Evolutionary conservation across 2,329 filamentous ascomycete species (phyloP).

Genomic region (Alternaria sp.): DNA sequence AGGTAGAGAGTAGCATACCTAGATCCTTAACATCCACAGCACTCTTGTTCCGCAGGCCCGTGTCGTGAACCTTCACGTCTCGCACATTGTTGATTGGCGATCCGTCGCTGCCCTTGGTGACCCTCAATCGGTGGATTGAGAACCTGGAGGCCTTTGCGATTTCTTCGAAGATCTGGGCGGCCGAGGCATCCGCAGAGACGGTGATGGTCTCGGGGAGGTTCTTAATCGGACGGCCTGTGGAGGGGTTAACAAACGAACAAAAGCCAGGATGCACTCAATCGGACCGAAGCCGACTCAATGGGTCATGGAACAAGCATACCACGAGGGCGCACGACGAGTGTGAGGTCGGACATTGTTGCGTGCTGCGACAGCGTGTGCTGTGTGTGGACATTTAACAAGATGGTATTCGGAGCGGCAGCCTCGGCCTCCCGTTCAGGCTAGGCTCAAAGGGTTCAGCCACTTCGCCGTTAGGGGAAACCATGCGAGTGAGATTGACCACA

Average conservation of each 20-base stretch:
- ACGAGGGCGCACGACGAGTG: slow-evolving; percentile 56
- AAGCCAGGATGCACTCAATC: not conserved
- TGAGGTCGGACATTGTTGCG: slow-evolving; percentile 52
- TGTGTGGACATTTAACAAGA: slow-evolving; percentile 20
- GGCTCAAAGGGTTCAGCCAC: slow-evolving; percentile 5
- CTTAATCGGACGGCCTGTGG: slow-evolving; percentile 67
- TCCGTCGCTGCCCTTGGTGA: slow-evolving; percentile 72
- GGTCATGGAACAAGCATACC: slow-evolving; percentile 42
- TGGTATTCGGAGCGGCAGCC: slow-evolving; percentile 17
- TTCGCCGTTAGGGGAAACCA: not conserved
- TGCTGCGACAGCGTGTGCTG: slow-evolving; percentile 16
- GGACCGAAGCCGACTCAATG: not conserved
- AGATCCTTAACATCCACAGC: slow-evolving; percentile 89
- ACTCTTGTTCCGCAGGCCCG: slow-evolving; percentile 66
- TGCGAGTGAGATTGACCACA: not conserved
- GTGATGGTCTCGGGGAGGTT: slow-evolving; percentile 65
- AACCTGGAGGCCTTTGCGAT: slow-evolving; percentile 64
- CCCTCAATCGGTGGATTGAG: slow-evolving; percentile 66
- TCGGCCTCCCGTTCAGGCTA: slow-evolving; percentile 17
- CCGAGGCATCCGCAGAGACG: slow-evolving; percentile 60
- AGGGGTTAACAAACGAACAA: slow-evolving; percentile 10
- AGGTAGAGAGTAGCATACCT: slow-evolving; percentile 61
- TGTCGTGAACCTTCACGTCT: slow-evolving; percentile 61
- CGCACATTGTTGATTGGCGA: slow-evolving; percentile 64
- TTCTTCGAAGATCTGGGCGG: slow-evolving; percentile 64